A percentile compares a stretch with the other conserved stretches of the same genome.
These are phyloP conservation scores for Alternaria ethzedia DNA, from an alignment of 2,329 filamentous ascomycete genomes.

Conservation along the genomic window DNA sequence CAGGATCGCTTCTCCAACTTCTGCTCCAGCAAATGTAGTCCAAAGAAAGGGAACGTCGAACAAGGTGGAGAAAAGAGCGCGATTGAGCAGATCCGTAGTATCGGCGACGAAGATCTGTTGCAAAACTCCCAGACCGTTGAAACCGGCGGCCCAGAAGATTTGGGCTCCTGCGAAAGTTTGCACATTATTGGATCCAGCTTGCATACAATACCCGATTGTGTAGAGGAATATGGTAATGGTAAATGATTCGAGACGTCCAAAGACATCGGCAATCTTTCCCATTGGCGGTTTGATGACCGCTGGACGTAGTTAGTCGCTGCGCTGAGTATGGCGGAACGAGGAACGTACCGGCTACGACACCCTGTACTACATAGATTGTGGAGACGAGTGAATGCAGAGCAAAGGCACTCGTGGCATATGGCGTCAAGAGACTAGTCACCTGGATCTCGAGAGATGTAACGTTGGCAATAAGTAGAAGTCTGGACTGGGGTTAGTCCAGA, in stretches of 20 bases:
- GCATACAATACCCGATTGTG: slow-evolving; percentile 63
- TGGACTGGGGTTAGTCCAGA: slow-evolving; percentile 23
- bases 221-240: slow-evolving; percentile 61
- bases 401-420: slow-evolving; percentile 72
- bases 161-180: slow-evolving; percentile 60
- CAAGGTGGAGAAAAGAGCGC: slow-evolving; percentile 64
- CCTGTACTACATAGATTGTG: slow-evolving; percentile 68
- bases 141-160: slow-evolving; percentile 68
- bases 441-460: slow-evolving; percentile 71
- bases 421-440: slow-evolving; percentile 65
- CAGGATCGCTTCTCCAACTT: slow-evolving; percentile 58
- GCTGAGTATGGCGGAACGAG: background rate
- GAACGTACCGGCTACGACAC: slow-evolving; percentile 59
- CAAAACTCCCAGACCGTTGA: slow-evolving; percentile 65
- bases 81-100: slow-evolving; percentile 62
- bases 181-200: slow-evolving; percentile 62
- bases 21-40: slow-evolving; percentile 66
- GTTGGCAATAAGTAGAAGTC: slow-evolving; percentile 65
- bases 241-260: slow-evolving; percentile 67
- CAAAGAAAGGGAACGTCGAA: slow-evolving; percentile 66
- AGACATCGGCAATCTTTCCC: slow-evolving; percentile 67
- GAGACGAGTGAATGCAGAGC: slow-evolving; percentile 69
- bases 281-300: slow-evolving; percentile 67
- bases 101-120: slow-evolving; percentile 71
- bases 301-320: background rate